These are phyloP conservation scores for Polytrichum commune DNA, from an alignment of 225 moss, liverwort and hornwort species.

Conservation along the genomic window DNA sequence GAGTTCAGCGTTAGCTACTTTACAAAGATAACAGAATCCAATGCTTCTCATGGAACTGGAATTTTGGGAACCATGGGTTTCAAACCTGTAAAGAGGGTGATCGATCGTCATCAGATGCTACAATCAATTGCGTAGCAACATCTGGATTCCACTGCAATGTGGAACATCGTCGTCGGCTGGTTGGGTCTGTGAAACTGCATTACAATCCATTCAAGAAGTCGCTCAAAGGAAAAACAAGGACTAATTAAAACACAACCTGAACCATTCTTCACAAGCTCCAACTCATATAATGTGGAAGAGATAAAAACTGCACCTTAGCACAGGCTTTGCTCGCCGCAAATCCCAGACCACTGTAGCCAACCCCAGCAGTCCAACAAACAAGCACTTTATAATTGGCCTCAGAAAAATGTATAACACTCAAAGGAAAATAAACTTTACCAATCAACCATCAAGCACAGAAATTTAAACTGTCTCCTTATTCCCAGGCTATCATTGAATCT, in stretches of 20 bases:
- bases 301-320: constrained; percentile 57
- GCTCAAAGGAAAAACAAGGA: neutral
- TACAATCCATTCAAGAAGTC: constrained; percentile 2
- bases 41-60: too few relatives aligned
- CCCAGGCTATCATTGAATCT: neutral
- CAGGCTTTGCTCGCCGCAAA: constrained; percentile 81
- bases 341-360: constrained; percentile 85
- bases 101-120: constrained; percentile 94
- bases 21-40: too few relatives aligned
- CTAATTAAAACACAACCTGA: neutral
- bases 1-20: too few relatives aligned
- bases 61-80: neutral
- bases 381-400: constrained; percentile 8
- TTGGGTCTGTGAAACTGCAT: constrained; percentile 91
- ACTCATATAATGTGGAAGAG: too few relatives aligned
- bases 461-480: neutral
- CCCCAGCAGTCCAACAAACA: constrained; percentile 17
- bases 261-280: neutral
- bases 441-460: neutral
- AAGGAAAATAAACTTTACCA: too few relatives aligned
- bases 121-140: constrained; percentile 86
- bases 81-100: constrained; percentile 76
- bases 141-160: constrained; percentile 99
- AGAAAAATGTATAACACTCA: neutral
- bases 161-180: constrained; percentile 83